phyloP scores from a whole-genome alignment of 441 rosid species.

The Brassica hybrid region DNA sequence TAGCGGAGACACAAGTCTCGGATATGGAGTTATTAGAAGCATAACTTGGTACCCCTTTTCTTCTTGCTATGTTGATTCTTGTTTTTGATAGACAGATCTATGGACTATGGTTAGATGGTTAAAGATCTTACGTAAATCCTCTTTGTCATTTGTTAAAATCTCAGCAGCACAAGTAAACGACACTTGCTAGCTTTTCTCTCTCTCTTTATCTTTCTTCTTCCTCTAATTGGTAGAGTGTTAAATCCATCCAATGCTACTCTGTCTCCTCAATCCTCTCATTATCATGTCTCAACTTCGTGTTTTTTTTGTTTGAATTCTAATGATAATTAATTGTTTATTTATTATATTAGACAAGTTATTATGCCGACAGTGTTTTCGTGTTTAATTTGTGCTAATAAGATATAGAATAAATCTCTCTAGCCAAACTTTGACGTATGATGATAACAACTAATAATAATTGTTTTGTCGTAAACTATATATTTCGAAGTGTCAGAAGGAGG shows the following conservation, averaged over 20 bases:
- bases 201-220: background rate
- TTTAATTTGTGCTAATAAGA: too few relatives aligned
- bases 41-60: background rate
- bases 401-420: too few relatives aligned
- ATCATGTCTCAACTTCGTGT: too few relatives aligned
- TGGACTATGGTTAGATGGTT: slow-evolving; percentile 9
- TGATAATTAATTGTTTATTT: too few relatives aligned
- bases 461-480: background rate
- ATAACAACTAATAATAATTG: too few relatives aligned
- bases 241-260: background rate
- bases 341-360: background rate
- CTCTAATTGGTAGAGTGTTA: slow-evolving; percentile 10
- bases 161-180: slow-evolving; percentile 12
- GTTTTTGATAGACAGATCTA: background rate
- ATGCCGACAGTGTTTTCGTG: slow-evolving; percentile 1
- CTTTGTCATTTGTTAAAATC: slow-evolving; percentile 13
- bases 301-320: too few relatives aligned
- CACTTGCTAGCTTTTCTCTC: background rate
- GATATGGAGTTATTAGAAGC: slow-evolving; percentile 27
- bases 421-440: background rate
- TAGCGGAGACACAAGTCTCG: slow-evolving; percentile 32
- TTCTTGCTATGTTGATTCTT: background rate
- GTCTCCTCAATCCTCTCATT: slow-evolving; percentile 10
- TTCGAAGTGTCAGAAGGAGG: background rate
- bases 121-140: slow-evolving; percentile 12